Evolutionary conservation across 2,329 filamentous ascomycete species (phyloP).

Genomic region (Neonectria ditissima): DNA sequence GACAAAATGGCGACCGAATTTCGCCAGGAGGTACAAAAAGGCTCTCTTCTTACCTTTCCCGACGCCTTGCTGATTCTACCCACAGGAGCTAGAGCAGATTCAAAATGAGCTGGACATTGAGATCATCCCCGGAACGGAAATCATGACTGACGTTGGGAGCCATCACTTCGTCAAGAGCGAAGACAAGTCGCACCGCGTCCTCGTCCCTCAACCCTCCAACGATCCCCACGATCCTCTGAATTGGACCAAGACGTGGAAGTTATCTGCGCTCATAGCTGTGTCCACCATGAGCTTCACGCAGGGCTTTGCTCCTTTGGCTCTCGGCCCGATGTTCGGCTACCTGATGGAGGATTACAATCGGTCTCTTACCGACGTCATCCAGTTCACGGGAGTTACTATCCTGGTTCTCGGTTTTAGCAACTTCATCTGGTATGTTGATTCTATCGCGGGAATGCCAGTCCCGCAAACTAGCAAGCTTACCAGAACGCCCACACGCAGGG

Average conservation of each 20-base stretch:
- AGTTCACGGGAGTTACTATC: slow-evolving; percentile 25
- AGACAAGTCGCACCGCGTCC: slow-evolving; percentile 29
- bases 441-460: too few relatives aligned
- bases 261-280: slow-evolving; percentile 10
- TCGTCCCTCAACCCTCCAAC: slow-evolving; percentile 28
- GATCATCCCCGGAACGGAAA: slow-evolving; percentile 33
- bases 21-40: background rate
- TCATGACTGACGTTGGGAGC: slow-evolving; percentile 36
- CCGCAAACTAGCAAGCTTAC: too few relatives aligned
- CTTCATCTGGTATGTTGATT: too few relatives aligned
- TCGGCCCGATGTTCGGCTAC: slow-evolving; percentile 8
- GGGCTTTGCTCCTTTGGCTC: slow-evolving; percentile 9
- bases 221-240: slow-evolving; percentile 17
- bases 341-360: slow-evolving; percentile 13
- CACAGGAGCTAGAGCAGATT: slow-evolving; percentile 13
- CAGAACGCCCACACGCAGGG: background rate
- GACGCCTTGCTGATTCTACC: background rate
- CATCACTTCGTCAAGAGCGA: slow-evolving; percentile 31
- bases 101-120: slow-evolving; percentile 36
- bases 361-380: slow-evolving; percentile 15
- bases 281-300: slow-evolving; percentile 19
- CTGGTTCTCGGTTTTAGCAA: slow-evolving; percentile 28
- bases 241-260: slow-evolving; percentile 10
- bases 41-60: background rate
- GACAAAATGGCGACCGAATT: slow-evolving; percentile 8